These are phyloP conservation scores for Candida vartiovaarae DNA, from an alignment of 805 yeast species.

Conservation along the genomic window DNA sequence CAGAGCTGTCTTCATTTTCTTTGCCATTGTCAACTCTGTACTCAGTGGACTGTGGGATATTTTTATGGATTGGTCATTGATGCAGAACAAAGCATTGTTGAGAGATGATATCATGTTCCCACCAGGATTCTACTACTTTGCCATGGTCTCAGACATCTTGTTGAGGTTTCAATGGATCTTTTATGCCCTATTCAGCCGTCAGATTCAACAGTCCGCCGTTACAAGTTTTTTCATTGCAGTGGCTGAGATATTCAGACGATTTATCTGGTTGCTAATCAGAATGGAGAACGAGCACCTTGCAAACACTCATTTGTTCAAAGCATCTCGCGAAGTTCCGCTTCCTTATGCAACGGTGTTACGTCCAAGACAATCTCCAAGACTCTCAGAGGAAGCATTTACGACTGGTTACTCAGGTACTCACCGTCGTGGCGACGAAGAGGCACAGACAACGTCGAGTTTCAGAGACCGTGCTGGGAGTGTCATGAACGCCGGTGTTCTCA, in stretches of 20 bases:
- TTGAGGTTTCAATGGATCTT: slow-evolving; percentile 90
- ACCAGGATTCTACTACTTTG: slow-evolving; percentile 55
- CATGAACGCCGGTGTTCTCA: slow-evolving; percentile 26
- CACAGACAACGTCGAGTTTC: neutral
- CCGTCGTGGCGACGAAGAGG: neutral
- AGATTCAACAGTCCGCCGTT: slow-evolving; percentile 81
- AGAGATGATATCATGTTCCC: slow-evolving; percentile 70
- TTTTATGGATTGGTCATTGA: slow-evolving; percentile 91
- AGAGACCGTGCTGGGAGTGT: slow-evolving; percentile 12
- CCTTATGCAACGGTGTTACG: slow-evolving; percentile 55
- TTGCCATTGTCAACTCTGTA: slow-evolving; percentile 69
- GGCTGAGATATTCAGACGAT: slow-evolving; percentile 77
- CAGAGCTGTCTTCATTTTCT: slow-evolving; percentile 56
- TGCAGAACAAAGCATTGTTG: slow-evolving; percentile 57
- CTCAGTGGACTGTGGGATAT: slow-evolving; percentile 80
- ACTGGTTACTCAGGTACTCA: neutral
- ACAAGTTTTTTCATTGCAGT: slow-evolving; percentile 79
- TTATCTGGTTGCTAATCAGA: slow-evolving; percentile 86
- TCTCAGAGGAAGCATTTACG: neutral
- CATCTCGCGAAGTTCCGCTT: slow-evolving; percentile 78
- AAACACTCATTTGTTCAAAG: slow-evolving; percentile 77
- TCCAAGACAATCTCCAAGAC: slow-evolving; percentile 13
- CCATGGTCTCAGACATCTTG: slow-evolving; percentile 66
- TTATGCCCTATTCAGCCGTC: slow-evolving; percentile 68
- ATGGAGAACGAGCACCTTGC: slow-evolving; percentile 96